Percentiles rank a stretch among this genome's conserved stretches.
These are phyloP conservation scores for Tolypocladium tundrense DNA, from an alignment of 2,329 filamentous ascomycete genomes.

Conservation along the genomic window DNA sequence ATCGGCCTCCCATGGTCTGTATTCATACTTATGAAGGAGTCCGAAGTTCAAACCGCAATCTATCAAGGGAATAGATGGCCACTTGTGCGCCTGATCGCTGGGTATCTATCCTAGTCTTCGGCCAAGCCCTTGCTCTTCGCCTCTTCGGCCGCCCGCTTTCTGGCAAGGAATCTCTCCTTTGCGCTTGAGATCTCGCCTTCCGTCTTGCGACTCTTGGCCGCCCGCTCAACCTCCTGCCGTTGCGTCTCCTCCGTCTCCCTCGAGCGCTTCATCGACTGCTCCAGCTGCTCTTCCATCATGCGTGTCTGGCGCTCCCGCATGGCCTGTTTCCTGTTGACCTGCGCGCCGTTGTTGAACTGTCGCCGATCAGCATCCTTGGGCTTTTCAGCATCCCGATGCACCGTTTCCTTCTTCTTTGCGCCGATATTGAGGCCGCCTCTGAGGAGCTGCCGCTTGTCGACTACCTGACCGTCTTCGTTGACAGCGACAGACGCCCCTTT, in stretches of 20 bases:
- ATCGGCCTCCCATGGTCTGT: not conserved
- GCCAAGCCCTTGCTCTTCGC: slow-evolving; percentile 42
- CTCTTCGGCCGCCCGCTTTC: slow-evolving; percentile 65
- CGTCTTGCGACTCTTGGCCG: slow-evolving; percentile 69
- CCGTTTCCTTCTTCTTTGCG: slow-evolving; percentile 46
- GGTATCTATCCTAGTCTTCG: slow-evolving; percentile 21
- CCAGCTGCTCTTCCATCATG: slow-evolving; percentile 71
- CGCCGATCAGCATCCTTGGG: slow-evolving; percentile 18
- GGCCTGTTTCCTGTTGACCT: slow-evolving; percentile 46
- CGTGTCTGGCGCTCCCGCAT: slow-evolving; percentile 66
- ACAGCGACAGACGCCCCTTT: slow-evolving; percentile 52
- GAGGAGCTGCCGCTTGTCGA: slow-evolving; percentile 74
- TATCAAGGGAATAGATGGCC: not conserved
- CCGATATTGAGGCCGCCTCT: slow-evolving; percentile 65
- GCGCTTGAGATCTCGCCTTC: slow-evolving; percentile 65
- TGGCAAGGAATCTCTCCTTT: slow-evolving; percentile 67
- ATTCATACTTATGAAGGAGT: not conserved
- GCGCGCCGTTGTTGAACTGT: slow-evolving; percentile 31
- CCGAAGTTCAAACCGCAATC: not conserved
- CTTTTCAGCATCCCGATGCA: slow-evolving; percentile 12
- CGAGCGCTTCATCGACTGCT: slow-evolving; percentile 60
- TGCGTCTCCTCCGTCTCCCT: slow-evolving; percentile 60
- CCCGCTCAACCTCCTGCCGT: slow-evolving; percentile 50
- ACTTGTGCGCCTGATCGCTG: slow-evolving; percentile 3
- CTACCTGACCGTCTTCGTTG: slow-evolving; percentile 75